Evolutionary conservation across 202 grass and related monocot species (phyloP), one percentile per base, ranked within the genome.

Genomic region (Dendrocalamus latiflorus): DNA sequence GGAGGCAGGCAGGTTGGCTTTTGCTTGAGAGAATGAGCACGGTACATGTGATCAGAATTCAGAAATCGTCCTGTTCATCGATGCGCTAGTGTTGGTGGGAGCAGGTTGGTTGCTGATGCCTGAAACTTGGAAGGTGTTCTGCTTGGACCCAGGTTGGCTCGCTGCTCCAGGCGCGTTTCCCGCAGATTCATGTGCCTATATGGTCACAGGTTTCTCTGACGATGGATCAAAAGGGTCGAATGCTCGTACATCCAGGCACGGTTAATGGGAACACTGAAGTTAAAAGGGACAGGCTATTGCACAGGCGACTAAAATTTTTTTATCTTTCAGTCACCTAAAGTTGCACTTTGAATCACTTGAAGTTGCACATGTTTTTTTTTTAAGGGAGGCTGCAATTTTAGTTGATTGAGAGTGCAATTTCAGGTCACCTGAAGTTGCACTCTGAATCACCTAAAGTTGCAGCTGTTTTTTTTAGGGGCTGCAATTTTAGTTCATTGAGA

Each of bases 71-170:
- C 4, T n/a, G 42, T 9, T 45, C 38, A 37, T 57, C 44, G 63
- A 81, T 56, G 37, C 8, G 43, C 50, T n/a, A 16, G 12, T 24
- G 33, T 1, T 9, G 55, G 65, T 61, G 87, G 76, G 59, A 55
- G 71, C 71, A 85, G 72, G 81, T 84, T 47, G 54, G 71, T 38
- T 8, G 54, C 55, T 74, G 24, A 69, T 41, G 63, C 24, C 34
- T 28, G 45, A 8, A 72, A 43, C 47, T 49, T 34, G 59, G n/a
- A 16, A 15, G 16, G 2, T 34, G 57, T 43, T 81, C 37, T 70
- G 24, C 65, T 8, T 87, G 72, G 44, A 82, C 38, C 6, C 25
- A 61, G 78, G 34, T 25, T 82, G 70, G 49, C 54, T 15, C n/a
- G n/a, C 66, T 72, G 20, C 81, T 71, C 42, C 15, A 26, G 3